Percentiles rank a stretch among this genome's conserved stretches.
phyloP scores from a whole-genome alignment of 1,284 basidiomycete genomes.

The Gymnopus androsaceus region DNA sequence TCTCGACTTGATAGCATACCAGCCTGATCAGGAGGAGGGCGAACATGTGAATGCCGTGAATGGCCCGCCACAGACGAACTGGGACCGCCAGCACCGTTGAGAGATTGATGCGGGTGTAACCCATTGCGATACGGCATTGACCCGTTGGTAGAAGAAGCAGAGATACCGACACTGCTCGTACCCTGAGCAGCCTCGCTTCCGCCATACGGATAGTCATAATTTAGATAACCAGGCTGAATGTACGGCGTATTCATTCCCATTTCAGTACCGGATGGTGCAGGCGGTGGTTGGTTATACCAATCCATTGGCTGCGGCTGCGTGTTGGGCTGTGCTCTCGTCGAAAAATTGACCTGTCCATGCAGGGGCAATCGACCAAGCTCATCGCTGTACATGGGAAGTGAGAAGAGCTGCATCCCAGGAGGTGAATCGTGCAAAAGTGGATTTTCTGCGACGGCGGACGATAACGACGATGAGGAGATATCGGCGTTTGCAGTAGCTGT shows the following conservation, averaged over 20 bases:
- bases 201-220: not conserved
- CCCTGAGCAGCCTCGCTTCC: not conserved
- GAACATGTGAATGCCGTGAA: not conserved
- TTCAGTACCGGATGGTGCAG: not conserved
- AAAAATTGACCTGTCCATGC: slow-evolving; percentile 42
- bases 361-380: slow-evolving; percentile 58
- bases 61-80: not conserved
- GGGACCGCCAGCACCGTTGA: not conserved
- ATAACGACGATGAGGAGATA: not conserved
- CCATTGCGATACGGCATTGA: not conserved
- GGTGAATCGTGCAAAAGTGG: slow-evolving; percentile 8
- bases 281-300: not conserved
- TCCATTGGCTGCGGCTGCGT: not conserved
- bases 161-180: no score
- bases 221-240: not conserved
- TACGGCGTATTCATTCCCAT: not conserved
- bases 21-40: not conserved
- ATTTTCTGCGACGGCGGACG: not conserved
- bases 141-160: not conserved
- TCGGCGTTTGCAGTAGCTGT: not conserved
- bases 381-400: slow-evolving; percentile 59
- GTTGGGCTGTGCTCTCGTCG: slow-evolving; percentile 2
- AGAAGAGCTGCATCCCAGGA: slow-evolving; percentile 22
- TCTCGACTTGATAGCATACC: slow-evolving; percentile 6
- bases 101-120: not conserved